Evolutionary conservation across 73 alveolate species (phyloP).

Genomic region (Paraurostyla sp.): DNA sequence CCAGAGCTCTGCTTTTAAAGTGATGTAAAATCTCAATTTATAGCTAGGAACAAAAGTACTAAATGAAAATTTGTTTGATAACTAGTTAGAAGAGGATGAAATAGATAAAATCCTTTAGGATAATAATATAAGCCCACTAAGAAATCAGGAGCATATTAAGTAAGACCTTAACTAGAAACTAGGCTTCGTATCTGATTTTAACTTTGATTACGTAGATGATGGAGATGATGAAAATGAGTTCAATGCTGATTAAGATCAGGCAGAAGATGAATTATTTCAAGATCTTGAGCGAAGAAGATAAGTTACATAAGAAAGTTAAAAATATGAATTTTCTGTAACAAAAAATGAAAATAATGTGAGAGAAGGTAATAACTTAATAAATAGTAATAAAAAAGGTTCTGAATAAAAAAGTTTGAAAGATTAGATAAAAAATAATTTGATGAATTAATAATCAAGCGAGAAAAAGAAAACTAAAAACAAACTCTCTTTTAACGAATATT

Average conservation of each 20-base stretch:
- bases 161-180: neutral
- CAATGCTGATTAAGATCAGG: neutral
- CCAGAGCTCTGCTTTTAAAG: too few relatives aligned
- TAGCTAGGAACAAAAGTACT: too few relatives aligned
- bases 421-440: neutral
- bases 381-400: neutral
- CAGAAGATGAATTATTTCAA: constrained; percentile 29
- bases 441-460: neutral
- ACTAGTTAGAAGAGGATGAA: too few relatives aligned
- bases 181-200: neutral
- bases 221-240: neutral
- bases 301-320: constrained; percentile 2
- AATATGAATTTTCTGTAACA: neutral
- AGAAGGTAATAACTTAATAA: neutral
- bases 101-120: too few relatives aligned
- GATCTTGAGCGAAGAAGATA: neutral
- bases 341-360: neutral
- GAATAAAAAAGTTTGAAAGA: neutral
- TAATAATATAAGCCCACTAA: constrained; percentile 2
- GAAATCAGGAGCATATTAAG: neutral
- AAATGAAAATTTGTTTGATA: too few relatives aligned
- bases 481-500: neutral
- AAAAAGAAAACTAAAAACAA: neutral
- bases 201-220: constrained; percentile 20
- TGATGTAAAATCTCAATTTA: too few relatives aligned